Conservation (phyloP, 1,284 basidiomycete species). For the Entoloma clypeatum region DNA sequence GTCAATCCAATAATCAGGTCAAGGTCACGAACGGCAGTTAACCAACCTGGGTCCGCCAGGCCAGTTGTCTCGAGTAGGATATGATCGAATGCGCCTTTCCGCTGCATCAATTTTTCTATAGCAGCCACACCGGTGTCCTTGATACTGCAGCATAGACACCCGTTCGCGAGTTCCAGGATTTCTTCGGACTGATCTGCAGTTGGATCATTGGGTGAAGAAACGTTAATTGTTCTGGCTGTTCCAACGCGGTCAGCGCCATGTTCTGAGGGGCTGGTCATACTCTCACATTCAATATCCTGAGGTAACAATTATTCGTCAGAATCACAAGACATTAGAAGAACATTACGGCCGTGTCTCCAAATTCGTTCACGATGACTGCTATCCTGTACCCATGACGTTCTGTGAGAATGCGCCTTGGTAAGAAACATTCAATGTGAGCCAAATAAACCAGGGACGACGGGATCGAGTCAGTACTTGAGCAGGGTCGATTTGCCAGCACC, state of each 20-base stretch:
- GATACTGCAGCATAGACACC: conserved; percentile 92
- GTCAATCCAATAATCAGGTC: background rate
- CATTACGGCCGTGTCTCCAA: conserved; percentile 77
- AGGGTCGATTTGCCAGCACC: conserved; percentile 91
- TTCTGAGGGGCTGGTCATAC: background rate
- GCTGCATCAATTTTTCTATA: conserved; percentile 83
- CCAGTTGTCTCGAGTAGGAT: conserved; percentile 93
- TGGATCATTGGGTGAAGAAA: conserved; percentile 66
- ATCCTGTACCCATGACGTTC: conserved; percentile 91
- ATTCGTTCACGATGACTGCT: conserved; percentile 97
- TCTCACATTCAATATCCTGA: conserved; percentile 64
- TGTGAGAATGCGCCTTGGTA: conserved; percentile 75
- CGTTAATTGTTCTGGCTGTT: conserved; percentile 71
- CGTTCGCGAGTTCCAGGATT: conserved; percentile 87
- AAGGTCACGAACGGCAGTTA: background rate
- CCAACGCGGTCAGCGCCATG: conserved; percentile 4
- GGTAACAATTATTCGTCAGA: conserved; percentile 12
- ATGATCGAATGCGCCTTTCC: conserved; percentile 85
- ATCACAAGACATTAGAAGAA: background rate
- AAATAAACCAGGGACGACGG: background rate
- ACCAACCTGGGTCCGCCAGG: conserved; percentile 82
- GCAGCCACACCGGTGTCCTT: conserved; percentile 89
- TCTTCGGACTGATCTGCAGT: conserved; percentile 66
- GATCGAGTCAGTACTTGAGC: conserved; percentile 58
- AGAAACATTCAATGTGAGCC: conserved; percentile 3